Conservation (phyloP, 108 stramenopile genomes). For the Nitzschia sp. region DNA sequence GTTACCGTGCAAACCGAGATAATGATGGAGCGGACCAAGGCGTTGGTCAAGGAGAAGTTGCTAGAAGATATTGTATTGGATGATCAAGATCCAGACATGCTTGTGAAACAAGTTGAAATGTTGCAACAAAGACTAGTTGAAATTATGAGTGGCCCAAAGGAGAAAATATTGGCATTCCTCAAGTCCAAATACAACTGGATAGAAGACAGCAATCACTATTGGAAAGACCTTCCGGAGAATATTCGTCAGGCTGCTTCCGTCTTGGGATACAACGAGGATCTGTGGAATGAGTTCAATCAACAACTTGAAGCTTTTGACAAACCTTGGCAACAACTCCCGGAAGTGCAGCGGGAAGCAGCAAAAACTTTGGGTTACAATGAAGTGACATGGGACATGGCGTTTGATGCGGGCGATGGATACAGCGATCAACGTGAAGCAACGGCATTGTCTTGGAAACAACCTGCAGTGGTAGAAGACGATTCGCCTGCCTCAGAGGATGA, state of each 20-base stretch:
- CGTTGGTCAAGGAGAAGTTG: slow-evolving; percentile 20
- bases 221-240: slow-evolving; percentile 32
- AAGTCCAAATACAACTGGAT: slow-evolving; percentile 21
- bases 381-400: slow-evolving; percentile 11
- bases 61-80: background rate
- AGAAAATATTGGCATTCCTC: slow-evolving; percentile 7
- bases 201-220: slow-evolving; percentile 18
- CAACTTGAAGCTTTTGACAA: slow-evolving; percentile 8
- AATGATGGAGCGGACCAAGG: slow-evolving; percentile 9
- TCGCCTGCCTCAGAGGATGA: background rate
- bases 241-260: slow-evolving; percentile 22
- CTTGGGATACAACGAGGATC: slow-evolving; percentile 29
- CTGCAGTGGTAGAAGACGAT: slow-evolving; percentile 5
- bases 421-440: background rate
- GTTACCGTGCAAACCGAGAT: slow-evolving; percentile 2
- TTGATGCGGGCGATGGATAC: background rate
- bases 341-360: slow-evolving; percentile 28
- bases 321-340: slow-evolving; percentile 31
- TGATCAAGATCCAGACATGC: background rate
- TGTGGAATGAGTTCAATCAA: slow-evolving; percentile 35
- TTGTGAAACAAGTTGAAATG: background rate
- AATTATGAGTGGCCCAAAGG: slow-evolving; percentile 15
- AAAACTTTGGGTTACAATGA: slow-evolving; percentile 18
- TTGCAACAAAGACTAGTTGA: slow-evolving; percentile 9
- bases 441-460: background rate